Percentiles rank a stretch among this genome's conserved stretches.
These are phyloP conservation scores for Pichia eremophila DNA, from an alignment of 805 yeast genomes.

Conservation along the genomic window DNA sequence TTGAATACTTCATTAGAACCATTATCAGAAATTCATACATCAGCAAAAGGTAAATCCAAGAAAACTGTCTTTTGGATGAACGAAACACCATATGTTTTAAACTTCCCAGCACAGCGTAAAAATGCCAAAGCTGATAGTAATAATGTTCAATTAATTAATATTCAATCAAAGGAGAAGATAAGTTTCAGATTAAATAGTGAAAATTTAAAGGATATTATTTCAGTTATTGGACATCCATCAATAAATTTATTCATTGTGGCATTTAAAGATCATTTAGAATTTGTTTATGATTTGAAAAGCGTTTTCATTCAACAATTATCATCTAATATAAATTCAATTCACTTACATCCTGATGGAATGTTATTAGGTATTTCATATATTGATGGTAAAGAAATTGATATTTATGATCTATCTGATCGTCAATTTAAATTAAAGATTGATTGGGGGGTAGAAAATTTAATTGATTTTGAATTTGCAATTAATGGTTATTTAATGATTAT, in stretches of 20 bases:
- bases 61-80: too few relatives aligned
- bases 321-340: background rate
- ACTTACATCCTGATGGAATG: constrained; percentile 16
- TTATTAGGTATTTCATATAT: constrained; percentile 9
- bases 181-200: background rate
- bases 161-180: background rate
- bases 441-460: background rate
- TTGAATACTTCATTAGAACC: too few relatives aligned
- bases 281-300: constrained; percentile 1
- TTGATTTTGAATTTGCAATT: constrained; percentile 10
- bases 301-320: constrained; percentile 6
- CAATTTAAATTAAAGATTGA: constrained; percentile 6
- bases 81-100: background rate
- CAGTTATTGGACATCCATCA: constrained; percentile 10
- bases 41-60: too few relatives aligned
- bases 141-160: background rate
- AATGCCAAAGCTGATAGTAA: background rate
- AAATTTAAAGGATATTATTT: background rate
- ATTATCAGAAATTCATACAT: too few relatives aligned
- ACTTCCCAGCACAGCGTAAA: background rate
- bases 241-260: constrained; percentile 6
- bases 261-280: constrained; percentile 2
- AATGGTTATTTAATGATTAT: constrained; percentile 55
- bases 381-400: constrained; percentile 9
- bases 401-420: constrained; percentile 7